Base-by-base conservation (phyloP, 177 flowering plant genomes). In the Tripterygium wilfordii region DNA sequence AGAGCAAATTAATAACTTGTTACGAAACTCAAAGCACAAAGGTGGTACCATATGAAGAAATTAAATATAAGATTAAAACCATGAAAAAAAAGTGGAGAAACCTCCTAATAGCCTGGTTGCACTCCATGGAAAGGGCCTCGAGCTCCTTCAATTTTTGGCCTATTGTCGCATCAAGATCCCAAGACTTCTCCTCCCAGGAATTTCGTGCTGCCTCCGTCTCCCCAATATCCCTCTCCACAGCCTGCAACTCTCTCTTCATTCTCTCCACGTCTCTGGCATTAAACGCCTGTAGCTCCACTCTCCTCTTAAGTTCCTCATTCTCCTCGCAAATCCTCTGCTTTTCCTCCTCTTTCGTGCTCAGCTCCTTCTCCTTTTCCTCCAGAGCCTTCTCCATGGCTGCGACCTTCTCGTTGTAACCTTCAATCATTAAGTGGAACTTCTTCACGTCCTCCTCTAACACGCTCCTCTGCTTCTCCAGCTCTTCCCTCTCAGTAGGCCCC, bases 161-260 rank as follows among this genome's bases (percentile, higher is more conserved):
- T 0, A 79, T 48, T 0, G 26, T 27, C 0, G 74, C 21, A 47
- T 86, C 79, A 31, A 89, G 65, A 51, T 81, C 89, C 96, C 92
- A 87, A 16, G 51, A 47, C 80, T 83, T 86, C 65, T 86, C 96
- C 68, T 92, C 99, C 87, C 83, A 92, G 0, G 48, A 62, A 50
- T 51, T 83, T 66, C 87, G 80, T 2, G 75, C 70, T 31, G 17
- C 49, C 65, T 92, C 91, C 0, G 85, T 68, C 37, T 89, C 99
- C 26, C 49, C 74, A 48, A 75, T 75, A 46, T 94, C 96, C 48
- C 89, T 78, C 75, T 85, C 99, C 55, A 85, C 75, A 9, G 82
- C 88, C 72, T 67, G 81, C 60, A 92, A 49, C 62, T 92, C 97
- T 64, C 80, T 78, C 70, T 69, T 84, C 96, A 86, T 92, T 80